Percentiles rank a stretch among this genome's conserved stretches.
Conservation (phyloP, 352 stramenopile species). For the Phytophthora europaea region DNA sequence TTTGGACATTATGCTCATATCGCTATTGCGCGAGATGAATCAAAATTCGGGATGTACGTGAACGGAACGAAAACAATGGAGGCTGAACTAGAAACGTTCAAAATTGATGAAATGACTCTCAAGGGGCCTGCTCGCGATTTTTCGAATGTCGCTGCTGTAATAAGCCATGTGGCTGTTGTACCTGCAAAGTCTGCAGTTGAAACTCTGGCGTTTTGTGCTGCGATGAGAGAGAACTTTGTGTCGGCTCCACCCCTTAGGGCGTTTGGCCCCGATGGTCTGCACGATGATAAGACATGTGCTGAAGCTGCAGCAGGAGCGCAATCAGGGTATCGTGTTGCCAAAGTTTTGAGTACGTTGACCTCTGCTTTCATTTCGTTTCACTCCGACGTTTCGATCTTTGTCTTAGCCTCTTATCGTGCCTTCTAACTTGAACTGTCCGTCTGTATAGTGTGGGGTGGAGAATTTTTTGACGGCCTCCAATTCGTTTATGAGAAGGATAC, state of each 20-base stretch:
- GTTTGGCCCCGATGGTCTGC: conserved; percentile 44
- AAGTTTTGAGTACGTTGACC: conserved; percentile 59
- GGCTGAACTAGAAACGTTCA: conserved; percentile 3
- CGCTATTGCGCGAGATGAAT: conserved; percentile 13
- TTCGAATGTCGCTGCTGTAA: conserved; percentile 24
- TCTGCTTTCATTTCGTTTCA: not conserved
- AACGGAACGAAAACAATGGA: conserved; percentile 27
- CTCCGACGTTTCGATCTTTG: not conserved
- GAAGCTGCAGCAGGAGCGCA: conserved; percentile 46
- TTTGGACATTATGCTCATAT: conserved; percentile 46
- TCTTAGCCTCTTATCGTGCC: not conserved
- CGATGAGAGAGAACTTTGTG: conserved; percentile 61
- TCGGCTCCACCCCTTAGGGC: conserved; percentile 52
- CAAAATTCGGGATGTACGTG: conserved; percentile 27
- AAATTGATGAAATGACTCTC: conserved; percentile 17
- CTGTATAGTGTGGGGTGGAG: conserved; percentile 72
- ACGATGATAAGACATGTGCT: conserved; percentile 38
- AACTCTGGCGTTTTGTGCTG: conserved; percentile 39
- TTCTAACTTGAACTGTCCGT: conserved; percentile 20
- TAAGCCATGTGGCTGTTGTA: conserved; percentile 65
- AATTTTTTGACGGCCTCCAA: conserved; percentile 79
- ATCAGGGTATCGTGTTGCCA: conserved; percentile 61
- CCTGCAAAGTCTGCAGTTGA: conserved; percentile 15
- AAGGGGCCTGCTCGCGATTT: conserved; percentile 26
- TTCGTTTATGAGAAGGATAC: conserved; percentile 60